phyloP scores from a whole-genome alignment of 306 rosid species.

The Quercus ilex region DNA sequence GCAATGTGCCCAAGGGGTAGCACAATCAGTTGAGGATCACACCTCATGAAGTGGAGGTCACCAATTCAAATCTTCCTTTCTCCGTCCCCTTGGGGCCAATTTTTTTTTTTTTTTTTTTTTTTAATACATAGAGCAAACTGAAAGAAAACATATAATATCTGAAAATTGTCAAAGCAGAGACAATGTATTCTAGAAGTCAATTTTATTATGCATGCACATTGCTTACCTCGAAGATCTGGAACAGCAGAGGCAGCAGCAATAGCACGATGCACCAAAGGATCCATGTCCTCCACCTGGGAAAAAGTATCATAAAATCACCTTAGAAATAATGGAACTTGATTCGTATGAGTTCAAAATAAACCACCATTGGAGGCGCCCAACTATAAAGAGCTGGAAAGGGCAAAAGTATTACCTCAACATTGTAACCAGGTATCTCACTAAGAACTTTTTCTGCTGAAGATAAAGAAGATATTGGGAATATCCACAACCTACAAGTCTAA shows the following conservation, averaged over 20 bases:
- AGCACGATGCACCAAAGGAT: conserved; percentile 77
- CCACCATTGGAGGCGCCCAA: conserved; percentile 5
- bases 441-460: conserved; percentile 63
- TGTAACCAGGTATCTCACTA: conserved; percentile 41
- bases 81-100: too few species aligned
- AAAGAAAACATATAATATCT: not conserved
- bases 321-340: not conserved
- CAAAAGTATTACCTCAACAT: conserved; percentile 58
- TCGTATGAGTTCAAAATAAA: not conserved
- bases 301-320: conserved; percentile 18
- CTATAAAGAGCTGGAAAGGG: conserved; percentile 10
- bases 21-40: too few species aligned
- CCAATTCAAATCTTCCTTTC: too few species aligned
- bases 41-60: too few species aligned
- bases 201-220: not conserved
- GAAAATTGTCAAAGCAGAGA: not conserved
- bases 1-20: not conserved
- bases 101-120: too few species aligned
- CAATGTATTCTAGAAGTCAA: not conserved
- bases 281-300: conserved; percentile 69
- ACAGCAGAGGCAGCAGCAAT: conserved; percentile 56
- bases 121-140: not conserved
- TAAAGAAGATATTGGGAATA: conserved; percentile 69
- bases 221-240: conserved; percentile 82
- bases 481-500: conserved; percentile 72